Percentiles rank a stretch among this genome's conserved stretches.
Evolutionary conservation across 805 yeast species (phyloP).

Genomic region (Schizosaccharomyces osmophilus): DNA sequence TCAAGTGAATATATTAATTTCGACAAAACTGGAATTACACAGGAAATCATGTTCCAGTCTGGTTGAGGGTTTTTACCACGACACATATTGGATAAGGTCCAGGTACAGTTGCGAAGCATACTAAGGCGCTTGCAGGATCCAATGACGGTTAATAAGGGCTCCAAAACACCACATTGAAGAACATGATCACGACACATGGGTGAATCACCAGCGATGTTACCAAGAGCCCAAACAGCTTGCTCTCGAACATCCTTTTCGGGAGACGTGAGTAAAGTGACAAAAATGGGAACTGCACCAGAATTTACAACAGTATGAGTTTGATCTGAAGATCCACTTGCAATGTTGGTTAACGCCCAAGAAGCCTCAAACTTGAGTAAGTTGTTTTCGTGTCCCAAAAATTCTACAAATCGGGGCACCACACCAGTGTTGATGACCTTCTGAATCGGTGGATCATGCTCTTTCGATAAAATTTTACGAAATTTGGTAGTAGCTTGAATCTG

Average conservation of each 20-base stretch:
- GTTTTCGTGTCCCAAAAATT: constrained; percentile 37
- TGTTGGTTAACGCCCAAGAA: constrained; percentile 96
- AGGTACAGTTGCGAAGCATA: constrained; percentile 86
- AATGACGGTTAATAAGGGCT: constrained; percentile 59
- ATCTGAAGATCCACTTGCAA: constrained; percentile 77
- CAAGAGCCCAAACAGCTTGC: constrained; percentile 97
- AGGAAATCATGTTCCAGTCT: constrained; percentile 68
- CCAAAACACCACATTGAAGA: constrained; percentile 64
- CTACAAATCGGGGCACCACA: constrained; percentile 75
- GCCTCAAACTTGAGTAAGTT: constrained; percentile 62
- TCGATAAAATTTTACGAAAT: constrained; percentile 77
- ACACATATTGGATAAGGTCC: constrained; percentile 92
- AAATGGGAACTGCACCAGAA: constrained; percentile 78
- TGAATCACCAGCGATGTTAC: constrained; percentile 96
- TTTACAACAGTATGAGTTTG: constrained; percentile 83
- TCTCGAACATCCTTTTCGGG: constrained; percentile 79
- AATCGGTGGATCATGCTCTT: constrained; percentile 91
- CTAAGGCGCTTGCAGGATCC: constrained; percentile 53
- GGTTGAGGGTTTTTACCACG: constrained; percentile 94
- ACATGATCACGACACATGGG: constrained; percentile 76
- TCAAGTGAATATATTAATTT: constrained; percentile 76
- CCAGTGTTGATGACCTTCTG: constrained; percentile 81
- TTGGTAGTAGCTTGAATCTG: constrained; percentile 76
- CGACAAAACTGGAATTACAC: constrained; percentile 76
- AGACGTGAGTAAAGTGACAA: constrained; percentile 59